A percentile compares a stretch with the other conserved stretches of the same genome.
Conservation (phyloP, 805 yeast species). For the Wickerhamiella dianesei region DNA sequence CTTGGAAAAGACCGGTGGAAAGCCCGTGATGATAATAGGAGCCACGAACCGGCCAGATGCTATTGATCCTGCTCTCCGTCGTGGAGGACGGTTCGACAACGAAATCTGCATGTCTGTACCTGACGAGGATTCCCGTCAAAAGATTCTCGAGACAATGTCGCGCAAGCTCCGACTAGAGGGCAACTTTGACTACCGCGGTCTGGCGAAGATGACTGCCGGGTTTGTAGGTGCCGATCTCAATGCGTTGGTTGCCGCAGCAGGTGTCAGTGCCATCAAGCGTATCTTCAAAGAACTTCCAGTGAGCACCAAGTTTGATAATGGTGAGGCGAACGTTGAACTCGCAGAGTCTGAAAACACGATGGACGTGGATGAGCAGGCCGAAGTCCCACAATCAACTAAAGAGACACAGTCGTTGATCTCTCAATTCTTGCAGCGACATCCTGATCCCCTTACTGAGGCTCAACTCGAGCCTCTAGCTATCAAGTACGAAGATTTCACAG, state of each 20-base stretch:
- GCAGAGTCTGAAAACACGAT: not conserved
- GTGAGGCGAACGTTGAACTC: not conserved
- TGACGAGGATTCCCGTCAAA: constrained; percentile 63
- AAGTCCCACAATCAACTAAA: not conserved
- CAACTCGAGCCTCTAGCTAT: constrained; percentile 69
- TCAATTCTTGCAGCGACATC: constrained; percentile 54
- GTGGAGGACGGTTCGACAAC: constrained; percentile 94
- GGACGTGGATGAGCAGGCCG: not conserved
- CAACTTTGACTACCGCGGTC: constrained; percentile 46
- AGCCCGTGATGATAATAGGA: constrained; percentile 87
- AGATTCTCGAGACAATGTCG: constrained; percentile 67
- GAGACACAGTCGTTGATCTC: constrained; percentile 19
- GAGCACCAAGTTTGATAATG: constrained; percentile 3
- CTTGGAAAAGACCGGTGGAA: constrained; percentile 76
- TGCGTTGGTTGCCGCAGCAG: constrained; percentile 89
- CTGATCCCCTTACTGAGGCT: constrained; percentile 60
- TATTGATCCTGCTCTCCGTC: constrained; percentile 80
- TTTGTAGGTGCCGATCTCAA: constrained; percentile 95
- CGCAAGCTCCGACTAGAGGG: constrained; percentile 51
- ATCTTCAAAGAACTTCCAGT: constrained; percentile 45
- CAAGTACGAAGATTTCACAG: constrained; percentile 61
- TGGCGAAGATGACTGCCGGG: constrained; percentile 93
- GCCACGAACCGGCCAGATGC: constrained; percentile 97
- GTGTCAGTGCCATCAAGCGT: constrained; percentile 83
- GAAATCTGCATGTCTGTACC: constrained; percentile 95